phyloP scores from a whole-genome alignment of 371 early-diverging fungal species.

The Mortierella polycephala region DNA sequence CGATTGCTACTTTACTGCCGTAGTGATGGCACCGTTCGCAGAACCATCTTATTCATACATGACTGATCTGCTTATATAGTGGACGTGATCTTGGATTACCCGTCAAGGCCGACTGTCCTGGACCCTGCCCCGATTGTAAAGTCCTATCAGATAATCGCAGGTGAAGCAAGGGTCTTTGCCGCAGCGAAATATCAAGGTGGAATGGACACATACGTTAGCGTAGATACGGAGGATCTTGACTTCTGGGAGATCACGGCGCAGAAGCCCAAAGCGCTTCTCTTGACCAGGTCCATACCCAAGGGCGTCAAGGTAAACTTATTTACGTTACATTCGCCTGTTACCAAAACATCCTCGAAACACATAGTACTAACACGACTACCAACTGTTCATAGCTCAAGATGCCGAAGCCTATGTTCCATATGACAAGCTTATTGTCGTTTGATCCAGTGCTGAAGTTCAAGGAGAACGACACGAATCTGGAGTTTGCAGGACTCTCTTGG shows the following conservation, averaged over 20 bases:
- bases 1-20: background rate
- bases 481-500: slow-evolving; percentile 62
- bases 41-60: too few species aligned
- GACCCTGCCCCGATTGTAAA: slow-evolving; percentile 30
- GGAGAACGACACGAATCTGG: slow-evolving; percentile 63
- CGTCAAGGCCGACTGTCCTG: slow-evolving; percentile 24
- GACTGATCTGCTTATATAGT: slow-evolving; percentile 12
- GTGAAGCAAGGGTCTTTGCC: slow-evolving; percentile 68
- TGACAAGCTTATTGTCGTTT: slow-evolving; percentile 59
- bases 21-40: background rate
- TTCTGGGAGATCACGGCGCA: slow-evolving; percentile 58
- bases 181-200: slow-evolving; percentile 66
- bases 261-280: slow-evolving; percentile 42
- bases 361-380: too few species aligned
- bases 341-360: too few species aligned
- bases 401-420: slow-evolving; percentile 60
- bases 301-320: slow-evolving; percentile 56
- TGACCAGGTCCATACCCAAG: slow-evolving; percentile 64
- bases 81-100: slow-evolving; percentile 52
- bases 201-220: slow-evolving; percentile 63
- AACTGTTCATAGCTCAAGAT: slow-evolving; percentile 21
- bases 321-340: background rate
- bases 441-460: slow-evolving; percentile 59
- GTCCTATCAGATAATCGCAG: slow-evolving; percentile 61
- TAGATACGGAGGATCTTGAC: slow-evolving; percentile 67